Percentiles rank a stretch among this genome's conserved stretches.
These are phyloP conservation scores for Angomonas deanei DNA, from an alignment of 208 protist genomes.

Conservation along the genomic window DNA sequence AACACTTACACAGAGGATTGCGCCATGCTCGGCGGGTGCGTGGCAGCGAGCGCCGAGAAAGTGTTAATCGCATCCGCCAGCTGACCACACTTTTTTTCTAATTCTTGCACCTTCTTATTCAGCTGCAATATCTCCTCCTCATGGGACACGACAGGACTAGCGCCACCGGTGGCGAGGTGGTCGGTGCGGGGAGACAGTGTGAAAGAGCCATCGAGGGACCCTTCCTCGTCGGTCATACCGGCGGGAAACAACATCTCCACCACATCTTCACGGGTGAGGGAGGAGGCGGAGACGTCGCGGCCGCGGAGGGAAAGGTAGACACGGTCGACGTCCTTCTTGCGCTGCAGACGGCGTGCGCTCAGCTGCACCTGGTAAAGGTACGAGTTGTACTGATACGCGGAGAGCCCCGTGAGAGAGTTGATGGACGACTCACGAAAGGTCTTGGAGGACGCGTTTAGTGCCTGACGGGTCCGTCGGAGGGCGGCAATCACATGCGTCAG, in stretches of 20 bases:
- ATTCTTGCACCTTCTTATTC: not conserved
- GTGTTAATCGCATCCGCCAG: conserved; percentile 33
- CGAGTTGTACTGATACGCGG: conserved; percentile 30
- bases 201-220: not conserved
- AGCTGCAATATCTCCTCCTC: conserved; percentile 10
- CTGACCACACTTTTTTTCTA: conserved; percentile 13
- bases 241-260: conserved; percentile 29
- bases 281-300: conserved; percentile 33
- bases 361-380: conserved; percentile 28
- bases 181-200: not conserved
- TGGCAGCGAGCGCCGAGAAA: conserved; percentile 28
- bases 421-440: conserved; percentile 28
- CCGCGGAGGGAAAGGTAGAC: conserved; percentile 41
- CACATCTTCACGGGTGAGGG: conserved; percentile 47
- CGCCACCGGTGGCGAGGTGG: not conserved
- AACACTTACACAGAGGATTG: too few relatives aligned
- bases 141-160: not conserved
- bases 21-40: conserved; percentile 50
- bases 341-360: conserved; percentile 45
- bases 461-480: conserved; percentile 36
- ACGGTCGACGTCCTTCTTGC: conserved; percentile 49
- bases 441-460: conserved; percentile 22
- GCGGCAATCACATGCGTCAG: conserved; percentile 36
- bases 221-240: not conserved
- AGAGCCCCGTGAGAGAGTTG: conserved; percentile 41